Evolutionary conservation across 1,284 basidiomycete genomes (phyloP).

Genomic region (Inonotus obliquus): DNA sequence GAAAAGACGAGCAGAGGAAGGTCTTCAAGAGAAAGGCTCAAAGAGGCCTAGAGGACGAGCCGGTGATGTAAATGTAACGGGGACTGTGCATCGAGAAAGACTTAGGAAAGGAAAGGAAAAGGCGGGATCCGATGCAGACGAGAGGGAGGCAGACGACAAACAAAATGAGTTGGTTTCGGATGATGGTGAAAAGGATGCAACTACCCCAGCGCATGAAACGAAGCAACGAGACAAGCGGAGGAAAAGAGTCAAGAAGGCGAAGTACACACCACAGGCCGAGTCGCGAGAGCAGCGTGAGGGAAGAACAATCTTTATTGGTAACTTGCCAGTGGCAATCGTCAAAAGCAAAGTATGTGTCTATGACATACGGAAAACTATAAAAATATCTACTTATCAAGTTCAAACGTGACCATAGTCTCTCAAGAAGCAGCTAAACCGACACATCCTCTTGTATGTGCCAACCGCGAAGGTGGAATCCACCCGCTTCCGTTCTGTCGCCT

Average conservation of each 20-base stretch:
- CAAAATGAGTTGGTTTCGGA: slow-evolving; percentile 27
- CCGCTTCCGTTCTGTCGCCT: slow-evolving; percentile 89
- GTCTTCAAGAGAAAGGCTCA: background rate
- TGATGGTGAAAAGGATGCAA: slow-evolving; percentile 28
- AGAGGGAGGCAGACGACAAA: slow-evolving; percentile 27
- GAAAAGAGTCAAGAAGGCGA: slow-evolving; percentile 27
- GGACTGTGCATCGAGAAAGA: background rate
- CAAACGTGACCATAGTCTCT: slow-evolving; percentile 37
- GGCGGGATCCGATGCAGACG: background rate
- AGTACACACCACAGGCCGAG: slow-evolving; percentile 60
- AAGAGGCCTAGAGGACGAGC: background rate
- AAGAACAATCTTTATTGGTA: slow-evolving; percentile 93
- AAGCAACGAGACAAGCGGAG: slow-evolving; percentile 23
- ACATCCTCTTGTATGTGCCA: slow-evolving; percentile 67
- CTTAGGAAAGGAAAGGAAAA: slow-evolving; percentile 16
- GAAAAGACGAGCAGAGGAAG: background rate
- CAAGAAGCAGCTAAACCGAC: slow-evolving; percentile 64
- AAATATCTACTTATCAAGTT: background rate
- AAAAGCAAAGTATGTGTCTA: slow-evolving; percentile 70
- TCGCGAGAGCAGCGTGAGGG: slow-evolving; percentile 66
- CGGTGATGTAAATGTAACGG: slow-evolving; percentile 16
- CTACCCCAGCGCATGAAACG: slow-evolving; percentile 43
- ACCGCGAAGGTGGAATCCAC: slow-evolving; percentile 79
- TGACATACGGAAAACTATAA: slow-evolving; percentile 18
- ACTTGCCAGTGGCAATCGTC: slow-evolving; percentile 74